A percentile compares a stretch with the other conserved stretches of the same genome.
phyloP scores from a whole-genome alignment of 1,139 yeast species.

The Debaryomyces udenii region DNA sequence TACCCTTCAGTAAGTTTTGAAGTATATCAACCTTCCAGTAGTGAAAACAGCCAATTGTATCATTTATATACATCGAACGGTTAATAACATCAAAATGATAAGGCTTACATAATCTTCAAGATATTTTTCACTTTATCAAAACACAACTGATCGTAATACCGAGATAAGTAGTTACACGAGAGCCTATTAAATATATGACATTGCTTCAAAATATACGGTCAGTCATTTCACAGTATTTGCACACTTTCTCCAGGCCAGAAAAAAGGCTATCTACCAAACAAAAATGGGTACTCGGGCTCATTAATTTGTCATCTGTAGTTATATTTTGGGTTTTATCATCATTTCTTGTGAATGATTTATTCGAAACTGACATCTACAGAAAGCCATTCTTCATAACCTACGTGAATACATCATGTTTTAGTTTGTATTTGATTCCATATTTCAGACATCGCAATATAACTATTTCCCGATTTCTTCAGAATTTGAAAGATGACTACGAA shows the following conservation, averaged over 20 bases:
- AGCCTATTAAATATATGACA: constrained; percentile 1
- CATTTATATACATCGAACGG: no score
- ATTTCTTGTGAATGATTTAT: constrained; percentile 72
- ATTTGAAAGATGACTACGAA: constrained; percentile 26
- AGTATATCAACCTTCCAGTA: no score
- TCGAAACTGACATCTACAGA: constrained; percentile 68
- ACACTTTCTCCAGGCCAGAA: constrained; percentile 12
- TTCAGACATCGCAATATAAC: constrained; percentile 29
- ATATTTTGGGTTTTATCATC: constrained; percentile 88
- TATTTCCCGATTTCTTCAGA: constrained; percentile 25
- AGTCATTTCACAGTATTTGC: neutral
- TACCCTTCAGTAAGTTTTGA: no score
- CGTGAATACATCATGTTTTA: constrained; percentile 83
- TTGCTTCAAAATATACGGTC: constrained; percentile 2
- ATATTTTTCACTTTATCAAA: neutral
- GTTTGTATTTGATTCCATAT: constrained; percentile 74
- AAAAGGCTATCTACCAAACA: constrained; percentile 31
- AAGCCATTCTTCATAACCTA: constrained; percentile 96
- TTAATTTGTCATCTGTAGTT: constrained; percentile 73
- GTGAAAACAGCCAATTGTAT: no score
- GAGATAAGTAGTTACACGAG: no score
- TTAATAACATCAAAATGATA: neutral
- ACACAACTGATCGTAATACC: no score
- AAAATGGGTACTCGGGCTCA: constrained; percentile 76
- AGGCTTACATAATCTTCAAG: neutral